Evolutionary conservation across 2,329 filamentous ascomycete genomes (phyloP).

Genomic region (Hymenoscyphus occultus): DNA sequence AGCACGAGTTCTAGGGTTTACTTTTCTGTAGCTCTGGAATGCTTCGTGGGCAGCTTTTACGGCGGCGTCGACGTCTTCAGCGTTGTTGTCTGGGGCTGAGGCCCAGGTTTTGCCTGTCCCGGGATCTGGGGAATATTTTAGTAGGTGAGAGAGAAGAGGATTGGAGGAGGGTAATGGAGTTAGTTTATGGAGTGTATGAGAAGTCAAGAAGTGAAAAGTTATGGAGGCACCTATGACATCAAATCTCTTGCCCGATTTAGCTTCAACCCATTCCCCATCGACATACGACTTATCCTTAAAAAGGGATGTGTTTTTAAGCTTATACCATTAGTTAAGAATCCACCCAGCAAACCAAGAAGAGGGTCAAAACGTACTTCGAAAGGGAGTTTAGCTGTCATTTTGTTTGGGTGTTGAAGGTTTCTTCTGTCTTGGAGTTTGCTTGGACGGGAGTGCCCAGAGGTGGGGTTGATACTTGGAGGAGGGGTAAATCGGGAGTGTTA

Average conservation of each 20-base stretch:
- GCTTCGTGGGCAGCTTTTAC: constrained; percentile 58
- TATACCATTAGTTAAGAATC: constrained; percentile 1
- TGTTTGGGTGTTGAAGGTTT: neutral
- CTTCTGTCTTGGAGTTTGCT: neutral
- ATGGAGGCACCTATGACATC: constrained; percentile 48
- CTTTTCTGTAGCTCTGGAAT: constrained; percentile 57
- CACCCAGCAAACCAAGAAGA: neutral
- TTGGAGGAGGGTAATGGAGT: neutral
- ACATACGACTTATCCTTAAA: constrained; percentile 53
- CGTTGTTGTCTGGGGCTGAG: constrained; percentile 42
- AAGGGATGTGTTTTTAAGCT: constrained; percentile 53
- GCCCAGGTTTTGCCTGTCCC: constrained; percentile 43
- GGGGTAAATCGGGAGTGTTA: neutral
- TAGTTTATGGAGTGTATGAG: neutral
- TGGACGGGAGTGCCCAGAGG: neutral
- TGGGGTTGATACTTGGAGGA: neutral
- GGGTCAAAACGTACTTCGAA: constrained; percentile 21
- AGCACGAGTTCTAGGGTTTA: constrained; percentile 58
- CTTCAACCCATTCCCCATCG: constrained; percentile 52
- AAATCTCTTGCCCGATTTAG: constrained; percentile 55
- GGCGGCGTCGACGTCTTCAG: constrained; percentile 59
- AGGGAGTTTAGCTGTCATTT: constrained; percentile 21
- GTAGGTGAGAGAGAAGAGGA: too few species aligned
- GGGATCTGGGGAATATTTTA: constrained; percentile 40
- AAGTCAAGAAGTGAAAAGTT: neutral